Evolutionary conservation across 2,329 filamentous ascomycete species (phyloP).

Genomic region (Phoma sp.): DNA sequence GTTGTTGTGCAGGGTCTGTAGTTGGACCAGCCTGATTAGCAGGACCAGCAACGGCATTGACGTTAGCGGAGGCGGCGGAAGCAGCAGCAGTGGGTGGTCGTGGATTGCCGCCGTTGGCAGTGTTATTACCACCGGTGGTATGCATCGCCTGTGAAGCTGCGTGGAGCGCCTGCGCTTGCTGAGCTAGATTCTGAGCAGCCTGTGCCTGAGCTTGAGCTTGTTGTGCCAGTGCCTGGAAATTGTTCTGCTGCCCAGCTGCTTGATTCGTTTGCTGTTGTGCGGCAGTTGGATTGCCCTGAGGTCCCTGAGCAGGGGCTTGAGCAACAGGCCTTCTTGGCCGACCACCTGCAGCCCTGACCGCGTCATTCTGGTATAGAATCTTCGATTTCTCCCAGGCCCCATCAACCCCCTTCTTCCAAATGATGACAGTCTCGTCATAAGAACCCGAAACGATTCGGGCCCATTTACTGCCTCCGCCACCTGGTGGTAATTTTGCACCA

Average conservation of each 20-base stretch:
- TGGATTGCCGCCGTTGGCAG: slow-evolving; percentile 13
- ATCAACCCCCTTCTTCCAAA: slow-evolving; percentile 87
- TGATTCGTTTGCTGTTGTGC: slow-evolving; percentile 27
- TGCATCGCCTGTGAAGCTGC: slow-evolving; percentile 40
- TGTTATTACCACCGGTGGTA: slow-evolving; percentile 20
- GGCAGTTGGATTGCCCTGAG: slow-evolving; percentile 16
- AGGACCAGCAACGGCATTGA: slow-evolving; percentile 3
- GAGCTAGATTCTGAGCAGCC: slow-evolving; percentile 42
- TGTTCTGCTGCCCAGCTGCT: slow-evolving; percentile 23
- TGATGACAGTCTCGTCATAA: slow-evolving; percentile 93
- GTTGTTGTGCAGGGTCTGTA: slow-evolving; percentile 15
- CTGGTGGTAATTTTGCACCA: slow-evolving; percentile 86
- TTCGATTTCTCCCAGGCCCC: slow-evolving; percentile 84
- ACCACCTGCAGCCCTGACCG: slow-evolving; percentile 56
- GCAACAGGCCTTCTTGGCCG: slow-evolving; percentile 39
- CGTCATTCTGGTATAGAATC: slow-evolving; percentile 75
- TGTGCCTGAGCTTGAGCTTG: slow-evolving; percentile 47
- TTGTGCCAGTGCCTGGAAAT: slow-evolving; percentile 43
- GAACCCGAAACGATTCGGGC: slow-evolving; percentile 96
- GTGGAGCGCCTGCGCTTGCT: slow-evolving; percentile 45
- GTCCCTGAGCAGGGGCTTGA: slow-evolving; percentile 26
- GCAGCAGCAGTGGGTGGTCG: slow-evolving; percentile 8
- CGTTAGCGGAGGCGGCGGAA: slow-evolving; percentile 6
- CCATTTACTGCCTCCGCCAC: slow-evolving; percentile 86
- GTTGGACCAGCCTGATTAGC: slow-evolving; percentile 12